phyloP scores from a whole-genome alignment of 257 asterid genomes.

The Rhazya stricta region DNA sequence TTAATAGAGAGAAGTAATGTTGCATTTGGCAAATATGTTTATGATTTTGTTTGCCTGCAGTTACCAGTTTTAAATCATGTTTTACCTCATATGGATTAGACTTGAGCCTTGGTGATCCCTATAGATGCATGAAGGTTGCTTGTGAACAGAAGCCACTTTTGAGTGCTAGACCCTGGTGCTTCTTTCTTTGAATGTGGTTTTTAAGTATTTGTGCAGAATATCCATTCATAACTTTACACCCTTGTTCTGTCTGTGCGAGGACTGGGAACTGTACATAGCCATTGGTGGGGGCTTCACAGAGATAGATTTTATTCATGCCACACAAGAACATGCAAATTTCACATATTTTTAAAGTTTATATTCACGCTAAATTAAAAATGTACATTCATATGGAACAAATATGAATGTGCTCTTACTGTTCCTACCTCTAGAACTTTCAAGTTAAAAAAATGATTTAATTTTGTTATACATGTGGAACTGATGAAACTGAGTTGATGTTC shows the following conservation, averaged over 20 bases:
- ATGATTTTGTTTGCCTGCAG: neutral
- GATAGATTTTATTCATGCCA: neutral
- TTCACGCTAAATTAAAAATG: neutral
- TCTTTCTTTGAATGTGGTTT: neutral
- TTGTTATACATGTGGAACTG: neutral
- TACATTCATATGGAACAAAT: neutral
- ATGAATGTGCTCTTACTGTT: no score
- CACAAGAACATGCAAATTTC: neutral
- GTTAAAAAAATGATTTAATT: neutral
- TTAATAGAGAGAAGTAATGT: neutral
- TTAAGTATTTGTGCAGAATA: neutral
- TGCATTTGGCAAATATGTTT: neutral
- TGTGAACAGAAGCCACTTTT: neutral
- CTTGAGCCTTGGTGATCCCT: neutral
- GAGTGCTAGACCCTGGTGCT: neutral
- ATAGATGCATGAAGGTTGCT: neutral
- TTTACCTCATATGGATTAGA: neutral
- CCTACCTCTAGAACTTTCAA: neutral
- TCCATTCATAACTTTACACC: neutral
- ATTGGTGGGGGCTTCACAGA: neutral
- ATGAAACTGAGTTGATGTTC: neutral
- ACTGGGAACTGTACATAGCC: neutral
- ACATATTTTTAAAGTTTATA: neutral
- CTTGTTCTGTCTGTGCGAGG: neutral
- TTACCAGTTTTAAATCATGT: neutral